Evolutionary conservation across 2,329 filamentous ascomycete genomes (phyloP).

Genomic region (Stenocarpella maydis): DNA sequence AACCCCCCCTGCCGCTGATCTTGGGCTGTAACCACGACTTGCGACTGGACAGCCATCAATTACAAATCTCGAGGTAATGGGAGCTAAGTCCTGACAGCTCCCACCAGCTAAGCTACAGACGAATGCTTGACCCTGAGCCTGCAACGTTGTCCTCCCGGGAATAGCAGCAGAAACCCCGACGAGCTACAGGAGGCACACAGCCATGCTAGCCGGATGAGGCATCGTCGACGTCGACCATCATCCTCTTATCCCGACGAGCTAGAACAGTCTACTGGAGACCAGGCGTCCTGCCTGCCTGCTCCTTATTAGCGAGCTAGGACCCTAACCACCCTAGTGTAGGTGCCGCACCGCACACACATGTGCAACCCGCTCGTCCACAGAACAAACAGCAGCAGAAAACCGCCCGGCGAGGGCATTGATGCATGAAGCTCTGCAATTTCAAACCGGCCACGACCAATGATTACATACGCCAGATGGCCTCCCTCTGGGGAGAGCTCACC

Average conservation of each 20-base stretch:
- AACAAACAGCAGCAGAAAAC: constrained; percentile 7
- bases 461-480: constrained; percentile 11
- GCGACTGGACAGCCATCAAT: constrained; percentile 27
- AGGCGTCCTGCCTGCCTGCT: neutral
- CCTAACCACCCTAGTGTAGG: too few species aligned
- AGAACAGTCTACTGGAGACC: constrained; percentile 11
- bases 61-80: constrained; percentile 26
- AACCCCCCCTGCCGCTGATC: constrained; percentile 11
- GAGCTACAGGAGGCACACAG: neutral
- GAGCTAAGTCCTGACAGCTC: constrained; percentile 26
- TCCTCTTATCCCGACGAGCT: constrained; percentile 23
- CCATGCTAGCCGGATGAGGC: constrained; percentile 18
- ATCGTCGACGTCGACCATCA: neutral
- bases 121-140: constrained; percentile 25
- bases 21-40: constrained; percentile 11
- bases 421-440: constrained; percentile 35
- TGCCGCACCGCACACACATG: constrained; percentile 18
- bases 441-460: constrained; percentile 8
- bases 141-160: constrained; percentile 24
- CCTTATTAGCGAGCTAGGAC: constrained; percentile 9
- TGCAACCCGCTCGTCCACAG: neutral
- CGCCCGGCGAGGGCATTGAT: constrained; percentile 30
- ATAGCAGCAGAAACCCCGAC: constrained; percentile 5
- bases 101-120: constrained; percentile 8
- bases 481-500: neutral